Evolutionary conservation across 495 filamentous ascomycete species (phyloP), one percentile per base, ranked within the genome.

Genomic region (Penicillium goetzii): DNA sequence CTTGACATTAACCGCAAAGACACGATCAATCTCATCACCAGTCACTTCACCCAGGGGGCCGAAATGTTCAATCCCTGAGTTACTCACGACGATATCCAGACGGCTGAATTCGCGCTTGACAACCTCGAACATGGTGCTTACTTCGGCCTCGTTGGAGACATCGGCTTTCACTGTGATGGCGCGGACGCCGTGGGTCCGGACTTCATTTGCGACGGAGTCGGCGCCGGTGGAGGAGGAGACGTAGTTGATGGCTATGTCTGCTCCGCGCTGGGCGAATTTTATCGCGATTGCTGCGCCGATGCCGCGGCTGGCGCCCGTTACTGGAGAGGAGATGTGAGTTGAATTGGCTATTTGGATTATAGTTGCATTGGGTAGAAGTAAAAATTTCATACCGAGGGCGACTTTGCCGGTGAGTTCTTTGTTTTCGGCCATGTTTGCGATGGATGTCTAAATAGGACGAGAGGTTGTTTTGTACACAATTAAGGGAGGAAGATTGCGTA

Each of bases 1-100:
- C 56, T 82, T 83, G 34, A 83, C 81, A 75, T 86, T 86, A 66
- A 84, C 78, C 56, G 60, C 74, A 65, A 85, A 83, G 64, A 85
- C 79, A 26, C 76, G 74, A 72, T 85, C 84, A 58, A 81, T 85
- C 62, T 84, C 80, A 60, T 80, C 81, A 34, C 80, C 75, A n/a
- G 72, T 78, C 17, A 84, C 81, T 53, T 83, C 76, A 43, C 76
- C 43, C 59, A 83, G 60, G 59, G 75, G 67, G 17, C 77, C 81
- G 66, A 85, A 85, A 60, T 77, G 76, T 60, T 83, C 83, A 25
- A 85, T 81, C 49, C 83, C 83, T 17, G 81, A 80, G 74, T 85
- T 85, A 51, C 82, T 84, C 65, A 81, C 81, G 63, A 75, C 78
- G 73, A 73, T 80, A 54, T 82, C 75, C 19, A 82, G 50, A 3